phyloP scores from a whole-genome alignment of 108 stramenopile genomes.

The Poteriospumella lacustris region DNA sequence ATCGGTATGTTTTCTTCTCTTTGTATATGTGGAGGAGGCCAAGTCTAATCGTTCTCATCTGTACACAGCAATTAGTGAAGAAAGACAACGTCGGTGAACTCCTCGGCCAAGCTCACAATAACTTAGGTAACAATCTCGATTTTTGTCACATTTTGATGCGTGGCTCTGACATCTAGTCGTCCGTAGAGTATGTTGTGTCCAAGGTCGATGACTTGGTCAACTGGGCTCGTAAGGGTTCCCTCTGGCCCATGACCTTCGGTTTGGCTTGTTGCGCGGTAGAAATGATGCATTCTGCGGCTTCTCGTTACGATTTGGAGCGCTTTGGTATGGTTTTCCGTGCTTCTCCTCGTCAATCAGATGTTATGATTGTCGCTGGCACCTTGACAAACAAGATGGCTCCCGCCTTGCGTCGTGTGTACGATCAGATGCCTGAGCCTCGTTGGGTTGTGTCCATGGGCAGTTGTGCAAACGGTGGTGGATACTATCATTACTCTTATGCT shows the following conservation, averaged over 20 bases:
- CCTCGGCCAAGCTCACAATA: background rate
- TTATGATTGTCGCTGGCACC: conserved; percentile 99
- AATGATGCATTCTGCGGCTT: conserved; percentile 68
- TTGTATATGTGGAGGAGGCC: background rate
- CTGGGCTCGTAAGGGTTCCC: conserved; percentile 97
- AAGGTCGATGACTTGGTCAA: conserved; percentile 95
- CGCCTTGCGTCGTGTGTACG: conserved; percentile 95
- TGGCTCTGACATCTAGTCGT: too few relatives aligned
- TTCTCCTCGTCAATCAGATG: conserved; percentile 68
- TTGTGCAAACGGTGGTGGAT: conserved; percentile 99
- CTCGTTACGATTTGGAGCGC: conserved; percentile 98
- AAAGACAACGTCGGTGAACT: background rate
- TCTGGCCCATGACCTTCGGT: conserved; percentile 99
- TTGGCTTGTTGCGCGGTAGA: conserved; percentile 97
- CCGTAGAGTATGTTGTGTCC: conserved; percentile 94
- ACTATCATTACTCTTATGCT: conserved; percentile 99
- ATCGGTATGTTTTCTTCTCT: background rate
- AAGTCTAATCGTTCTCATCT: background rate
- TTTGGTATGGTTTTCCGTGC: conserved; percentile 80
- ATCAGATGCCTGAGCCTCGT: conserved; percentile 98
- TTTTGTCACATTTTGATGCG: too few relatives aligned
- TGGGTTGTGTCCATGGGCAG: conserved; percentile 99
- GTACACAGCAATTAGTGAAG: background rate
- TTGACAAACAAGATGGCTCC: conserved; percentile 99
- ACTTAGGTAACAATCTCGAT: too few relatives aligned